Percentiles rank a stretch among this genome's conserved stretches.
phyloP scores from a whole-genome alignment of 2,329 filamentous ascomycete species.

The Aspergillus brunneoviolaceus region DNA sequence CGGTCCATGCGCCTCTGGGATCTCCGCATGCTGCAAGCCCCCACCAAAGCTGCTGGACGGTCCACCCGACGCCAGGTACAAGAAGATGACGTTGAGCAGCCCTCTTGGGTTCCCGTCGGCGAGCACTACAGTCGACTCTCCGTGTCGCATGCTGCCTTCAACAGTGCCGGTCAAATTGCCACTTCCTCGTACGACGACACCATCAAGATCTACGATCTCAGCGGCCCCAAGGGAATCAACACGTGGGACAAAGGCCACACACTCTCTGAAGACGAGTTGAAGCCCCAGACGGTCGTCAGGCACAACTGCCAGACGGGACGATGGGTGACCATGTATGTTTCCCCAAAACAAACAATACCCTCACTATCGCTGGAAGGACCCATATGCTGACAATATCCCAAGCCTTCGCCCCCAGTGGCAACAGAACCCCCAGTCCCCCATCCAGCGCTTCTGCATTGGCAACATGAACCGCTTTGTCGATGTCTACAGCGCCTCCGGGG shows the following conservation, averaged over 20 bases:
- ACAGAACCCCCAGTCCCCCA: conserved; percentile 68
- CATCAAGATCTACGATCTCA: conserved; percentile 85
- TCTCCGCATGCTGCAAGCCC: conserved; percentile 60
- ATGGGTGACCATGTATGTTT: conserved; percentile 78
- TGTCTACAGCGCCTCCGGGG: conserved; percentile 76
- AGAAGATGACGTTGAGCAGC: conserved; percentile 22
- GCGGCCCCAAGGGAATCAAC: conserved; percentile 50
- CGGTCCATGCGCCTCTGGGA: conserved; percentile 92
- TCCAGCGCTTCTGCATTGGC: conserved; percentile 86
- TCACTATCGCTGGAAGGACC: neutral
- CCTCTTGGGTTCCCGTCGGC: conserved; percentile 69
- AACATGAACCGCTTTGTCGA: conserved; percentile 99
- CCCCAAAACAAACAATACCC: conserved; percentile 22
- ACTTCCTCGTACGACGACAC: conserved; percentile 95
- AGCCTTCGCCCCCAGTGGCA: conserved; percentile 88
- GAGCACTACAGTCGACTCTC: conserved; percentile 80
- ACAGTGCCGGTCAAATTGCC: conserved; percentile 76
- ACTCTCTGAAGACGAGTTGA: conserved; percentile 62
- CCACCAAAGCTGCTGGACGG: neutral
- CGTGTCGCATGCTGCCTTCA: conserved; percentile 92
- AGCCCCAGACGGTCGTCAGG: conserved; percentile 65
- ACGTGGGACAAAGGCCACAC: conserved; percentile 61
- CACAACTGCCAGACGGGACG: conserved; percentile 97
- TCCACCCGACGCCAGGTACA: neutral
- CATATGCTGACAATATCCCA: conserved; percentile 14